These are phyloP conservation scores for Phytophthora meadii DNA, from an alignment of 352 stramenopile genomes.

Conservation along the genomic window DNA sequence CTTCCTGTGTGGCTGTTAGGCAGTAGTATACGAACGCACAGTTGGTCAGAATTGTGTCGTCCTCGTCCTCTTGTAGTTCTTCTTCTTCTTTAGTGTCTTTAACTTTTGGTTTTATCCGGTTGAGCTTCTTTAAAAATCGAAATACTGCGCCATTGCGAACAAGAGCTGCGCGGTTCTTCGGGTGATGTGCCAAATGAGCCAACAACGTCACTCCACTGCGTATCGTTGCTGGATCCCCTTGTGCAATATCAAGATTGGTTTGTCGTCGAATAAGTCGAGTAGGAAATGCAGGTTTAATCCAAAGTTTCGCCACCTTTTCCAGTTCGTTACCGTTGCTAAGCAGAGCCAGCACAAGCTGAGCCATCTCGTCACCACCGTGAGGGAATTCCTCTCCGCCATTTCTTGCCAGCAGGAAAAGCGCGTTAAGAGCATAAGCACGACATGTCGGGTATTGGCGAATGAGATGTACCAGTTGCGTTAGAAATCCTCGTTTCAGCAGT, in stretches of 20 bases:
- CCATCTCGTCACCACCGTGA: constrained; percentile 66
- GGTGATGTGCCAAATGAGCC: constrained; percentile 63
- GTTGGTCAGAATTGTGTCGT: constrained; percentile 69
- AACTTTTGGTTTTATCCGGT: constrained; percentile 36
- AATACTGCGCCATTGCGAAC: constrained; percentile 67
- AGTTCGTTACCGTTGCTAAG: constrained; percentile 43
- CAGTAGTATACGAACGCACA: constrained; percentile 74
- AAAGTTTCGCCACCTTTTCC: constrained; percentile 28
- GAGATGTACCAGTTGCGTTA: constrained; percentile 57
- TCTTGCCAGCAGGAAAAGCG: constrained; percentile 58
- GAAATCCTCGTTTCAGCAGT: constrained; percentile 55
- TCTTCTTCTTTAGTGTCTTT: constrained; percentile 28
- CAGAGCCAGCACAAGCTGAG: constrained; percentile 51
- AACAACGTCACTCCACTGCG: constrained; percentile 67
- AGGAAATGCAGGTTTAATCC: constrained; percentile 22
- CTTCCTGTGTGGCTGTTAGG: constrained; percentile 69
- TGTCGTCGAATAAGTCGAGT: constrained; percentile 23
- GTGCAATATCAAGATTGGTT: constrained; percentile 32
- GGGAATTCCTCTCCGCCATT: constrained; percentile 59
- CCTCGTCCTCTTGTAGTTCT: constrained; percentile 29
- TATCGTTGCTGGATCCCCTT: constrained; percentile 37
- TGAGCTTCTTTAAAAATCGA: constrained; percentile 60
- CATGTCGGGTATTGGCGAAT: constrained; percentile 50
- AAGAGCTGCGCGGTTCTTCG: constrained; percentile 60
- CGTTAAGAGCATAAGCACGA: constrained; percentile 58